These are phyloP conservation scores for Kluyveromyces sp. DNA, from an alignment of 1,139 yeast genomes.

Conservation along the genomic window DNA sequence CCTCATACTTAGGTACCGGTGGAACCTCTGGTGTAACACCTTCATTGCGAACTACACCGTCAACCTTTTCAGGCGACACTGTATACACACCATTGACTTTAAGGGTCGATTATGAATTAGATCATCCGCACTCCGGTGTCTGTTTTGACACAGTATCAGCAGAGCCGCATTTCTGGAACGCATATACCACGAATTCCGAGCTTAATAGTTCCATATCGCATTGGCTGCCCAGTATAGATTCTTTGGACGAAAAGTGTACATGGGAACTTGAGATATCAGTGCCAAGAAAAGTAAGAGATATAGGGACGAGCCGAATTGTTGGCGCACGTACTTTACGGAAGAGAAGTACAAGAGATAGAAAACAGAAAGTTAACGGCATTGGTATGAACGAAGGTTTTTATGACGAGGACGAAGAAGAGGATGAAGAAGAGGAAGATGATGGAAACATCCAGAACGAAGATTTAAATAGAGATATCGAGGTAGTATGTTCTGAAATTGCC, in stretches of 20 bases:
- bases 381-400: constrained; percentile 38
- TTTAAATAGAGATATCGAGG: constrained; percentile 47
- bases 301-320: constrained; percentile 45
- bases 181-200: constrained; percentile 76
- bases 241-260: constrained; percentile 78
- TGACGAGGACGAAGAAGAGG: constrained; percentile 35
- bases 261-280: constrained; percentile 86
- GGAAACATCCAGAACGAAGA: constrained; percentile 41
- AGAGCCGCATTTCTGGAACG: constrained; percentile 60
- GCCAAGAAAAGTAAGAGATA: constrained; percentile 72
- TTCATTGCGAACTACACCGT: constrained; percentile 35
- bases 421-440: constrained; percentile 33
- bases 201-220: constrained; percentile 77
- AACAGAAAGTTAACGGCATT: constrained; percentile 5
- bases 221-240: constrained; percentile 96
- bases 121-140: constrained; percentile 69
- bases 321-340: constrained; percentile 29
- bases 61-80: constrained; percentile 28
- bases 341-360: constrained; percentile 14
- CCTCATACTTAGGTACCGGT: constrained; percentile 32
- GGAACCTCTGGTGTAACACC: constrained; percentile 37
- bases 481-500: constrained; percentile 69
- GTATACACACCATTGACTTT: constrained; percentile 68
- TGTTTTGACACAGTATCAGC: constrained; percentile 45
- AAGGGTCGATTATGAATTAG: constrained; percentile 58